phyloP scores from a whole-genome alignment of 2,329 filamentous ascomycete genomes.

The Colletotrichum cordylinicola region DNA sequence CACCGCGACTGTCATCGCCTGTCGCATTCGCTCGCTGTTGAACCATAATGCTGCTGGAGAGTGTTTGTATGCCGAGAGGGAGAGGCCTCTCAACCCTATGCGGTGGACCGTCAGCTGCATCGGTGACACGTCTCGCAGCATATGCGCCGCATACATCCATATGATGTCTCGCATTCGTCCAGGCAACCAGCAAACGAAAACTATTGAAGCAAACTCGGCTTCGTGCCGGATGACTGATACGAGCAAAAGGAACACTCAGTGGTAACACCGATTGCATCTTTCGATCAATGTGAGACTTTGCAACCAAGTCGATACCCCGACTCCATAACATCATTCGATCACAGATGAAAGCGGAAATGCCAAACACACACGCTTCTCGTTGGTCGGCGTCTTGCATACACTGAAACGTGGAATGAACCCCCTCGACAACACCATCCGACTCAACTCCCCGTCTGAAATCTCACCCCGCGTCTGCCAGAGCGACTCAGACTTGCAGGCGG shows the following conservation, averaged over 20 bases:
- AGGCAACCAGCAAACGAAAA: not conserved
- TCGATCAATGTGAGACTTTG: not conserved
- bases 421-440: not conserved
- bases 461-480: not conserved
- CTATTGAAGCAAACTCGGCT: not conserved
- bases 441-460: not conserved
- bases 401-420: slow-evolving; percentile 11
- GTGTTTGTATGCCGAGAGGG: not conserved
- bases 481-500: not conserved
- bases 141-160: not conserved
- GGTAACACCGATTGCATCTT: not conserved
- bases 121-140: not conserved
- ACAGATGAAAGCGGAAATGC: not conserved
- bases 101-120: not conserved
- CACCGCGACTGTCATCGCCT: not conserved
- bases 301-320: not conserved
- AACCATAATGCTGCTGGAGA: not conserved
- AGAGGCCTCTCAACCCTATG: not conserved
- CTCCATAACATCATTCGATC: not conserved
- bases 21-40: not conserved
- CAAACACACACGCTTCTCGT: not conserved
- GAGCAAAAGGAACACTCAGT: not conserved
- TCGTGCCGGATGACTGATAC: not conserved
- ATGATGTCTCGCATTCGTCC: not conserved
- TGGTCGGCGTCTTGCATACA: slow-evolving; percentile 12